Percentiles rank a stretch among this genome's conserved stretches.
Evolutionary conservation across 768 basidiomycete species (phyloP).

Genomic region (Pulveroboletus sp.): DNA sequence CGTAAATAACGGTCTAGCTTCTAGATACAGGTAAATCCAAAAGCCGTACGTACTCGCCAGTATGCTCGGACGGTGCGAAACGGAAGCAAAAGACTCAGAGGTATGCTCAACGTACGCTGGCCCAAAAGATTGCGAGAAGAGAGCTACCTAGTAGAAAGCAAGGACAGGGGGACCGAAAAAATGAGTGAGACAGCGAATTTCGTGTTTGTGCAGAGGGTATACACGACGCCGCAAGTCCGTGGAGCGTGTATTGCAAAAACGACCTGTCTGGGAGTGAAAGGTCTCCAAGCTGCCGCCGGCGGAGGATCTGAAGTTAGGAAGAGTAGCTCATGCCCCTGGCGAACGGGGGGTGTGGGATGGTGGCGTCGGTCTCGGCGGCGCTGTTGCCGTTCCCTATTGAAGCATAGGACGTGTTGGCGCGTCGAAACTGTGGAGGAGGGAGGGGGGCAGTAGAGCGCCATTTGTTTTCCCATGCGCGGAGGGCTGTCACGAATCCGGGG

Average conservation of each 20-base stretch:
- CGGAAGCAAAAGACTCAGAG: conserved; percentile 1
- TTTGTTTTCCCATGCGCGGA: conserved; percentile 52
- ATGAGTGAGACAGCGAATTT: no score
- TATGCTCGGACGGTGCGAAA: neutral
- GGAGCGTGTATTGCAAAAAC: no score
- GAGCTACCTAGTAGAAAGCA: neutral
- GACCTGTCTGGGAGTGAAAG: no score
- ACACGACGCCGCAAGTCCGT: neutral
- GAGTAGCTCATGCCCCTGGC: conserved; percentile 26
- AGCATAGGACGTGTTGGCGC: conserved; percentile 27
- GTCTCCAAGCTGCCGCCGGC: no score
- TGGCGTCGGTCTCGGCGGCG: neutral
- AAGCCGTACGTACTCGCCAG: neutral
- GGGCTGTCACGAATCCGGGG: conserved; percentile 60
- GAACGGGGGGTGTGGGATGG: conserved; percentile 9
- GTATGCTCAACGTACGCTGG: neutral
- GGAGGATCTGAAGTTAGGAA: conserved; percentile 2
- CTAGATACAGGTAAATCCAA: neutral
- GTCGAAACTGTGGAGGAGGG: conserved; percentile 23
- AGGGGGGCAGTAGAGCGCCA: conserved; percentile 22
- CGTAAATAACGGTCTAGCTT: neutral
- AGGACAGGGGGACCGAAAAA: neutral
- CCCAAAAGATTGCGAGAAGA: neutral
- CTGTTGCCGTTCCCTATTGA: neutral
- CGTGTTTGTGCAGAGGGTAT: neutral